These are phyloP conservation scores for Prunus campanulata DNA, from an alignment of 306 rosid genomes.

Conservation along the genomic window DNA sequence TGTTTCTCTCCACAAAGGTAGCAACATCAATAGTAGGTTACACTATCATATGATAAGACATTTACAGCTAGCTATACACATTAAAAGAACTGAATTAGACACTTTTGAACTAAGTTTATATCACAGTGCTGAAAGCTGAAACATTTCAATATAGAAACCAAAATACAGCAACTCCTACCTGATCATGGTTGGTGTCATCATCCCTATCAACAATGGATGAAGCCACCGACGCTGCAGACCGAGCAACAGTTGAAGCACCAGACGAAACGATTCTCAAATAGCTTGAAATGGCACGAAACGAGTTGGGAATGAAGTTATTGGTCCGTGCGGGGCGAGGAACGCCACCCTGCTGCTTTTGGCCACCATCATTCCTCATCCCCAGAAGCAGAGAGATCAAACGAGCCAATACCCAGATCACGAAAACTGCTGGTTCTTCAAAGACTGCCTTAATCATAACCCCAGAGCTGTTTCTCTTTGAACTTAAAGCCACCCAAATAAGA, in stretches of 20 bases:
- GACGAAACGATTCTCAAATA: slow-evolving; percentile 83
- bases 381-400: slow-evolving; percentile 44
- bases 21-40: slow-evolving; percentile 7
- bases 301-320: slow-evolving; percentile 73
- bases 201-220: slow-evolving; percentile 83
- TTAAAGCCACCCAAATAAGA: slow-evolving; percentile 37
- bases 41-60: slow-evolving; percentile 8
- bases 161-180: slow-evolving; percentile 42
- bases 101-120: slow-evolving; percentile 8
- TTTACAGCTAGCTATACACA: neutral
- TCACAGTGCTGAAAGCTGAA: neutral
- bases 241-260: slow-evolving; percentile 92
- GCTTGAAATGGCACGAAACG: slow-evolving; percentile 81
- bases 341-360: slow-evolving; percentile 63
- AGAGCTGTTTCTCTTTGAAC: slow-evolving; percentile 41
- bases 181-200: slow-evolving; percentile 67
- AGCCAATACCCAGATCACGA: slow-evolving; percentile 42
- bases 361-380: slow-evolving; percentile 93
- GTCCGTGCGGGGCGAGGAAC: slow-evolving; percentile 48
- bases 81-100: slow-evolving; percentile 21
- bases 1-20: neutral
- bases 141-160: neutral
- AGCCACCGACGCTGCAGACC: slow-evolving; percentile 93
- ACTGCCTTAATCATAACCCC: slow-evolving; percentile 68
- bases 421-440: slow-evolving; percentile 46